Conservation (phyloP, 1,139 yeast species). For the Candida pseudoviswanathii region DNA sequence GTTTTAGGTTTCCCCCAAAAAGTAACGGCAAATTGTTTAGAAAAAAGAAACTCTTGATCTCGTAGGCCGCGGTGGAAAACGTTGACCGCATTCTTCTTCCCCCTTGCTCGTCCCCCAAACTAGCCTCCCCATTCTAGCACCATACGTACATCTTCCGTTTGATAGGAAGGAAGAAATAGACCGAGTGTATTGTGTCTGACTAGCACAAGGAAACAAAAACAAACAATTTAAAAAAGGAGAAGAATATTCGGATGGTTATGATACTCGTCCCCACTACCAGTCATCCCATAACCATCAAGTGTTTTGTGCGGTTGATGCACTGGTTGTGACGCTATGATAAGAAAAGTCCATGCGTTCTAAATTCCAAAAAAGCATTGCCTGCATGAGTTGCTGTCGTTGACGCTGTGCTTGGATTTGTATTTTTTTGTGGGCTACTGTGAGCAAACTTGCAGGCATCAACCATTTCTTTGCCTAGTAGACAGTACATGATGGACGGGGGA, state of each 20-base stretch:
- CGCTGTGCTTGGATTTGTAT: not conserved
- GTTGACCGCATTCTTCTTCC: not conserved
- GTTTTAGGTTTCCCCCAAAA: not conserved
- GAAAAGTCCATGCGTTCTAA: not conserved
- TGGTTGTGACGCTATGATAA: not conserved
- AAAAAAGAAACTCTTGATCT: not conserved
- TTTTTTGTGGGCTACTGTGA: not conserved
- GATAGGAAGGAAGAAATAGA: not conserved
- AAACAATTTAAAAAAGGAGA: not conserved
- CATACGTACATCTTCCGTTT: not conserved
- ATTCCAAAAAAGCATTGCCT: not conserved
- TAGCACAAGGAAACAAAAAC: not conserved
- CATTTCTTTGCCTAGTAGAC: too few relatives aligned
- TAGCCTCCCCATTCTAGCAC: too few relatives aligned
- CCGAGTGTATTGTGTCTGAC: not conserved
- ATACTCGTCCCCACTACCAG: not conserved
- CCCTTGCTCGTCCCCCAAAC: not conserved
- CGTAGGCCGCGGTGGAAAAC: not conserved
- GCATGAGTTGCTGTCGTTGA: not conserved
- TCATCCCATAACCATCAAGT: too few relatives aligned
- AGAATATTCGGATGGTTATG: constrained; percentile 1
- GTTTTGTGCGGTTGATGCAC: not conserved
- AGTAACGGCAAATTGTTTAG: not conserved
- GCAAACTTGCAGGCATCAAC: not conserved
- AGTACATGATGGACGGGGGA: too few relatives aligned